Conservation (phyloP, 805 yeast genomes). For the Clavispora santaluciae region DNA sequence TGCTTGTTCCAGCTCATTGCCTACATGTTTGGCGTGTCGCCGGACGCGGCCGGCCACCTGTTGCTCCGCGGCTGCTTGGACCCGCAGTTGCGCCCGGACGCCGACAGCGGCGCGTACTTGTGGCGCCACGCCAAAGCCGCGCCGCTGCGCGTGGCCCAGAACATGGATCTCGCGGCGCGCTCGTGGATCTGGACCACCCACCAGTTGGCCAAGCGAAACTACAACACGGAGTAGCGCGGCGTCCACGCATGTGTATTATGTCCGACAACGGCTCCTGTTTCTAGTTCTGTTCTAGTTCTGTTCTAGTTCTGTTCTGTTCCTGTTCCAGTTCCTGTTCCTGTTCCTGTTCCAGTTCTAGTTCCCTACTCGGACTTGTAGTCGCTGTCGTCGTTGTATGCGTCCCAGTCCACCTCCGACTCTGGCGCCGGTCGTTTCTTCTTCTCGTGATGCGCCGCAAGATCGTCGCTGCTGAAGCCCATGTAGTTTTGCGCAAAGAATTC, state of each 20-base stretch:
- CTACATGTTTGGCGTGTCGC: slow-evolving; percentile 61
- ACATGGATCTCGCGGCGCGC: slow-evolving; percentile 56
- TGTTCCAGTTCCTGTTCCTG: neutral
- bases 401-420: slow-evolving; percentile 7
- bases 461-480: slow-evolving; percentile 5
- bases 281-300: neutral
- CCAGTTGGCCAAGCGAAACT: slow-evolving; percentile 48
- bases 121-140: slow-evolving; percentile 52
- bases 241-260: no score
- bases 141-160: slow-evolving; percentile 54
- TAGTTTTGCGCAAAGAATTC: slow-evolving; percentile 11
- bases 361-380: slow-evolving; percentile 6
- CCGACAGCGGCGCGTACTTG: slow-evolving; percentile 67
- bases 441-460: slow-evolving; percentile 5
- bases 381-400: slow-evolving; percentile 10
- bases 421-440: neutral
- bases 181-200: slow-evolving; percentile 79
- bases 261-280: neutral
- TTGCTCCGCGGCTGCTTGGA: slow-evolving; percentile 60
- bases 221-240: slow-evolving; percentile 16
- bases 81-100: slow-evolving; percentile 41
- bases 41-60: slow-evolving; percentile 67
- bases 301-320: neutral
- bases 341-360: neutral
- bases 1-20: slow-evolving; percentile 65